phyloP scores from a whole-genome alignment of 129 eudicot genomes.

The sunflower (Helianthus annuus) region DNA sequence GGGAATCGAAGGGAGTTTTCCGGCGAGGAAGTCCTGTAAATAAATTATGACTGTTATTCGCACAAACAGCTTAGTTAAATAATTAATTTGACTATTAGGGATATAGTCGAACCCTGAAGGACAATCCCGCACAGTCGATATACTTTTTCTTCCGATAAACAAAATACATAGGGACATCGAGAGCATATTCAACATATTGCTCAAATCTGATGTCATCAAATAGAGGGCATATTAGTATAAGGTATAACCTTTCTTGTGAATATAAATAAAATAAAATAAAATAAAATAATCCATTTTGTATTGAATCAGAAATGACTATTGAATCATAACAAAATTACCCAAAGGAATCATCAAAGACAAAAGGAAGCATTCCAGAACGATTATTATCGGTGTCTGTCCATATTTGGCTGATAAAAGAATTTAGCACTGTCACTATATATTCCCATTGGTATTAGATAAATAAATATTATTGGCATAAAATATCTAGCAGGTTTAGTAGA shows the following conservation, averaged over 20 bases:
- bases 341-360: constrained; percentile 91
- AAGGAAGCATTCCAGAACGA: constrained; percentile 98
- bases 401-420: constrained; percentile 65
- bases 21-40: constrained; percentile 80
- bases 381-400: constrained; percentile 97
- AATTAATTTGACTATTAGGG: constrained; percentile 21
- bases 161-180: constrained; percentile 97
- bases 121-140: constrained; percentile 84
- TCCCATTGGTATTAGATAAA: background rate
- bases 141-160: constrained; percentile 84
- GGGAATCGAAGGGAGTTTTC: constrained; percentile 72
- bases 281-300: background rate
- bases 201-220: constrained; percentile 69
- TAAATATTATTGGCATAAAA: background rate
- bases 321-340: constrained; percentile 49
- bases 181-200: constrained; percentile 97
- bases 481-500: background rate
- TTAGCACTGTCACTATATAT: constrained; percentile 3
- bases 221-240: constrained; percentile 10
- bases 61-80: background rate
- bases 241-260: background rate
- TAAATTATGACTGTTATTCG: constrained; percentile 3
- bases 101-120: constrained; percentile 75
- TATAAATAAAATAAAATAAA: background rate
- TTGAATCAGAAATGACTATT: background rate